Evolutionary conservation across 2,329 filamentous ascomycete genomes (phyloP), one percentile per base, ranked within the genome.

Genomic region (Cadophora sp.): DNA sequence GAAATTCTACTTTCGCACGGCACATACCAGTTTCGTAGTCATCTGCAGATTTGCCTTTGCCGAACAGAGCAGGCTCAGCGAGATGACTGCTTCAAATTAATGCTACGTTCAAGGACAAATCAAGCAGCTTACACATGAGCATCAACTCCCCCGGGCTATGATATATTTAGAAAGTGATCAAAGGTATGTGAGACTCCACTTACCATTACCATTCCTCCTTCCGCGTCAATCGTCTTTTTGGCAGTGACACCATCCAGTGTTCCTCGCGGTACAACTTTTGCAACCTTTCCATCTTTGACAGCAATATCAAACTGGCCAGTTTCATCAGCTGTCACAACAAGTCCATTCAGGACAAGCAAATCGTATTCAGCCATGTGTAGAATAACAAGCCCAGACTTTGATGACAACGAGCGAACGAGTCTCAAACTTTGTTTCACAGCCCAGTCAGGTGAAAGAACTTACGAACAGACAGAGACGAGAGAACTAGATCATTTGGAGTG

Each of bases 201-300:
- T 65, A 76, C 74, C 77, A 80, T 83, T 7, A 83, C 80, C 75
- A 81, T 82, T n/a, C 78, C 82, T 7, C 81, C 81, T 71, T 81
- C 73, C 16, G 81, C 81, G 70, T 76, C 73, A 56, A 82, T 83
- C 4, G 68, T 77, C 62, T 73, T 79, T 27, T 69, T 71, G 4
- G 79, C 75, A 48, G 73, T 74, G 5, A 69, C 74, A 69, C 75
- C 70, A 22, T 71, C 69, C 14, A 82, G 70, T 5, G 65, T 65
- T 11, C 79, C 80, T 70, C 76, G 77, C 22, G 74, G 68, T 16
- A 76, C 76, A 12, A 81, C 75, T 75, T 72, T 71, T 16, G 74
- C 76, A 62, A 83, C 80, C 72, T 80, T 81, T 19, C 79, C 80
- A 72, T 79, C 76, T 68, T 81, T 81, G 63, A 83, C 75, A n/a